A percentile compares a stretch with the other conserved stretches of the same genome.
phyloP scores from a whole-genome alignment of 192 early-diverging fungal genomes.

The Coemansia sp. region DNA sequence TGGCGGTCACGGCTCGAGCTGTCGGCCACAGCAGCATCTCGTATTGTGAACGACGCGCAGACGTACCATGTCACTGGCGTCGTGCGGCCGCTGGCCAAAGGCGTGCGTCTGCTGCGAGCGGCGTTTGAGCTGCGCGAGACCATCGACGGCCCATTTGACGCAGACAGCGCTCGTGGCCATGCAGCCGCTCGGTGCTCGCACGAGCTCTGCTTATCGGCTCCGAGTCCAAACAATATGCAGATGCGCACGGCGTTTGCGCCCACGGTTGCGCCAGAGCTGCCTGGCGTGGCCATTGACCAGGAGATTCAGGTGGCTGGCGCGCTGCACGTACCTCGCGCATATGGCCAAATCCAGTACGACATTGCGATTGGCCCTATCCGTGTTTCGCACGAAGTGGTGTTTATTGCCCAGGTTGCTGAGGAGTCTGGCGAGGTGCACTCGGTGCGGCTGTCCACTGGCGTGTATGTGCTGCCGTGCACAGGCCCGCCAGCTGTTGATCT shows the following conservation, averaged over 20 bases:
- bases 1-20: constrained; percentile 46
- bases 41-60: constrained; percentile 33
- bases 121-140: constrained; percentile 47
- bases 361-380: constrained; percentile 31
- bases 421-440: constrained; percentile 44
- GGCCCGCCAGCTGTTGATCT: constrained; percentile 14
- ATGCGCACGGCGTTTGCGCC: constrained; percentile 26
- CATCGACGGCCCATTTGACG: constrained; percentile 28
- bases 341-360: constrained; percentile 42
- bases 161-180: constrained; percentile 2
- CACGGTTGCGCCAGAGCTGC: constrained; percentile 6
- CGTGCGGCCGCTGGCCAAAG: constrained; percentile 40
- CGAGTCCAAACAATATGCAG: neutral
- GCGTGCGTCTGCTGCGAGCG: constrained; percentile 41
- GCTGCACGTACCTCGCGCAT: constrained; percentile 27
- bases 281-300: constrained; percentile 44
- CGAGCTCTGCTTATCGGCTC: constrained; percentile 15
- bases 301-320: constrained; percentile 33
- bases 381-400: constrained; percentile 43
- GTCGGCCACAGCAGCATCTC: constrained; percentile 33
- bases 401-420: constrained; percentile 33
- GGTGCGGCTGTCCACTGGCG: constrained; percentile 37
- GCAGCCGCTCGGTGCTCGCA: constrained; percentile 19
- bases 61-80: constrained; percentile 22
- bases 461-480: constrained; percentile 31